Evolutionary conservation across 768 basidiomycete species (phyloP).

Genomic region (Boletus edulis): DNA sequence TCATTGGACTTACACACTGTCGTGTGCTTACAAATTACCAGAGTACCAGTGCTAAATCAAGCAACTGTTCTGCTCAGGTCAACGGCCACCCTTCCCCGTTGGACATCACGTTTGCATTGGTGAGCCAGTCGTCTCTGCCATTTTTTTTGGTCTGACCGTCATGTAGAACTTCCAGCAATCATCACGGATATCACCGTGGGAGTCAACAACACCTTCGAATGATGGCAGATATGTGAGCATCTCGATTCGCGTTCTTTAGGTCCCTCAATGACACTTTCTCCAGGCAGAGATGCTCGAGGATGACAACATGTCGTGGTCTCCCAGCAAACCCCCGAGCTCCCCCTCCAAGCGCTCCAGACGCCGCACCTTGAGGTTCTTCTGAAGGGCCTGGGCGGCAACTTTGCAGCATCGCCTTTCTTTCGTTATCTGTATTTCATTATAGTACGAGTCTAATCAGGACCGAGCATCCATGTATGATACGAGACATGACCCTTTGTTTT

Average conservation of each 20-base stretch:
- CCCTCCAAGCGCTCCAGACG: slow-evolving; percentile 6
- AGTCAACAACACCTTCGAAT: neutral
- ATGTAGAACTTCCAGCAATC: slow-evolving; percentile 8
- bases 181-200: slow-evolving; percentile 5
- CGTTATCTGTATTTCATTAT: slow-evolving; percentile 1
- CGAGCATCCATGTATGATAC: slow-evolving; percentile 14
- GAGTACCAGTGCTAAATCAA: slow-evolving; percentile 21
- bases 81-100: slow-evolving; percentile 15
- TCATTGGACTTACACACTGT: neutral
- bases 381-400: neutral
- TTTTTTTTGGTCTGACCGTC: neutral
- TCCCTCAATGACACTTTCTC: neutral
- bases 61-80: slow-evolving; percentile 10
- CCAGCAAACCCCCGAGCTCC: neutral
- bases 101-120: slow-evolving; percentile 22
- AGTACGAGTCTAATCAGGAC: neutral
- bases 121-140: slow-evolving; percentile 7
- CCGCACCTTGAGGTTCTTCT: slow-evolving; percentile 11
- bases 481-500: neutral
- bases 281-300: slow-evolving; percentile 30
- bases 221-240: slow-evolving; percentile 16
- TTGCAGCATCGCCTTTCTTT: neutral
- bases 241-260: neutral
- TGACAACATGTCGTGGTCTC: slow-evolving; percentile 29
- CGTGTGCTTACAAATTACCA: neutral